These are phyloP conservation scores for Curvularia sp. DNA, from an alignment of 2,329 filamentous ascomycete genomes.

Conservation along the genomic window DNA sequence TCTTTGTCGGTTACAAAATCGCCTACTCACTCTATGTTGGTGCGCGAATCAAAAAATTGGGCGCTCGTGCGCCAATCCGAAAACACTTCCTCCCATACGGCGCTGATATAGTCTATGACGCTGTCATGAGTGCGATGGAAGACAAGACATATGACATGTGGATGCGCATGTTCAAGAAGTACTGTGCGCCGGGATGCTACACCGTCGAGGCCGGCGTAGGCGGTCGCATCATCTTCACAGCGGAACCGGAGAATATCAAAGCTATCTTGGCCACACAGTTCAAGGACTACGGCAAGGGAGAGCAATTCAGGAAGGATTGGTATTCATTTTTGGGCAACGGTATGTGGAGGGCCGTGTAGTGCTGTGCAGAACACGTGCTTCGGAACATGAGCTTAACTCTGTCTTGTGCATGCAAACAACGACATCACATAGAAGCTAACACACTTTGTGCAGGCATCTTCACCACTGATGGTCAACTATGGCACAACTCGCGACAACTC, in stretches of 20 bases:
- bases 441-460: slow-evolving; percentile 55
- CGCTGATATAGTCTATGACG: slow-evolving; percentile 68
- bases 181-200: slow-evolving; percentile 51
- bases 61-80: slow-evolving; percentile 54
- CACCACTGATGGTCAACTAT: slow-evolving; percentile 77
- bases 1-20: slow-evolving; percentile 33
- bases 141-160: slow-evolving; percentile 70
- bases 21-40: slow-evolving; percentile 38
- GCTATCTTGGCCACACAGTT: slow-evolving; percentile 90
- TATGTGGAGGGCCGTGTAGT: too few relatives aligned
- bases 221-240: slow-evolving; percentile 74
- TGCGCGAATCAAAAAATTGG: slow-evolving; percentile 52
- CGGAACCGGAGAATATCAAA: slow-evolving; percentile 89
- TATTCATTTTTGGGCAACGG: slow-evolving; percentile 76
- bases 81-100: slow-evolving; percentile 57
- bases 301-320: slow-evolving; percentile 77
- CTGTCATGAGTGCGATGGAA: slow-evolving; percentile 60
- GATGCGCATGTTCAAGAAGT: slow-evolving; percentile 59
- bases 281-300: slow-evolving; percentile 81
- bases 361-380: neutral
- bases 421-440: slow-evolving; percentile 7
- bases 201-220: slow-evolving; percentile 68
- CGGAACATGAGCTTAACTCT: neutral
- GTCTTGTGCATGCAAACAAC: neutral
- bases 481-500: slow-evolving; percentile 82